phyloP scores from a whole-genome alignment of 2,329 filamentous ascomycete species.

The Incumbomyces delicatus region DNA sequence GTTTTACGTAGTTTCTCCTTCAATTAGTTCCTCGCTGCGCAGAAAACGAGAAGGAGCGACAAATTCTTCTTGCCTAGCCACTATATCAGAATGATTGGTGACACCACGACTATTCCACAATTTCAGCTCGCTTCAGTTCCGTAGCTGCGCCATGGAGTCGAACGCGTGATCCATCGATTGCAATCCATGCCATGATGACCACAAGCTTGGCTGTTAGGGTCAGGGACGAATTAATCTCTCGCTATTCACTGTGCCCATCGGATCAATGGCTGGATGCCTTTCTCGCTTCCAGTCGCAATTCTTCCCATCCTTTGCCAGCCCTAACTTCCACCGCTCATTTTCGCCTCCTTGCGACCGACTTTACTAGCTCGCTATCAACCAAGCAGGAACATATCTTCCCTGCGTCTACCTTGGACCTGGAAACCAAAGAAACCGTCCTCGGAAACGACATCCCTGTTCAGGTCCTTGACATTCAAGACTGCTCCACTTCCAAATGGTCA shows the following conservation, averaged over 20 bases:
- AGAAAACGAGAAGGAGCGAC: too few relatives aligned
- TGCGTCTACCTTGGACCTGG: conserved; percentile 43
- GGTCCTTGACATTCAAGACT: conserved; percentile 76
- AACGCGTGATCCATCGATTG: too few relatives aligned
- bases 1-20: too few relatives aligned
- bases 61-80: too few relatives aligned
- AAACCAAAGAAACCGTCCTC: conserved; percentile 48
- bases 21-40: too few relatives aligned
- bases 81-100: too few relatives aligned
- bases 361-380: conserved; percentile 50
- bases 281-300: conserved; percentile 44
- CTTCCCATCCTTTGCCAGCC: conserved; percentile 50
- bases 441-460: conserved; percentile 61
- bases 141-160: too few relatives aligned
- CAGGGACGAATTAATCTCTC: conserved; percentile 11
- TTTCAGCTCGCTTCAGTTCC: too few relatives aligned
- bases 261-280: conserved; percentile 40
- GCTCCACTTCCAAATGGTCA: conserved; percentile 70
- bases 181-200: background rate
- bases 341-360: conserved; percentile 68
- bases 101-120: too few relatives aligned
- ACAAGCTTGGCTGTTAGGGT: background rate
- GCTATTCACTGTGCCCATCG: conserved; percentile 19
- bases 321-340: conserved; percentile 71
- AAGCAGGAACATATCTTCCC: conserved; percentile 46